Percentiles rank a stretch among this genome's conserved stretches.
These are phyloP conservation scores for Orobanche coerulescens DNA, from an alignment of 257 asterid genomes.

Conservation along the genomic window DNA sequence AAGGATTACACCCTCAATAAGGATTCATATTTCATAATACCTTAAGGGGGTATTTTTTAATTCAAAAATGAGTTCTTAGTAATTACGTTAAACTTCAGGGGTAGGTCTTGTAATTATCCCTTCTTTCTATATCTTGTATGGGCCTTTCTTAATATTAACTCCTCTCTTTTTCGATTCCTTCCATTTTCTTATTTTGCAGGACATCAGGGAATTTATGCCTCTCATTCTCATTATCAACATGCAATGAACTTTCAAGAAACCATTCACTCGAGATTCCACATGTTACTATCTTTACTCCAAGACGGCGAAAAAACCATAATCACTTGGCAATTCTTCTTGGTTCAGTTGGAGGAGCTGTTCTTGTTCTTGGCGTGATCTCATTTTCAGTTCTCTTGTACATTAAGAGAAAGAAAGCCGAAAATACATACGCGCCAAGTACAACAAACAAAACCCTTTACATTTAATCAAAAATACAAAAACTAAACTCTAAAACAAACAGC, in stretches of 20 bases:
- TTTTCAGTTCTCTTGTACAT: constrained; percentile 42
- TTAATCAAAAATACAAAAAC: neutral
- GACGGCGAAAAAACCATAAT: constrained; percentile 40
- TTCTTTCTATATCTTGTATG: neutral
- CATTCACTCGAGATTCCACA: constrained; percentile 62
- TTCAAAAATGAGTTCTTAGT: neutral
- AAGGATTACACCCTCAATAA: neutral
- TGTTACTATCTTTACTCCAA: constrained; percentile 60
- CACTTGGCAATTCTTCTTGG: constrained; percentile 46
- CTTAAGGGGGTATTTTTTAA: neutral
- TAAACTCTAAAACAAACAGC: neutral
- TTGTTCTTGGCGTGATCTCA: constrained; percentile 37
- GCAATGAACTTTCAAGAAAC: constrained; percentile 44
- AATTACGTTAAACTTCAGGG: neutral
- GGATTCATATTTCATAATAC: neutral
- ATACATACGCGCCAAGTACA: constrained; percentile 47
- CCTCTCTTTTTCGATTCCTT: too few relatives aligned
- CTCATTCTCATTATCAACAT: constrained; percentile 50
- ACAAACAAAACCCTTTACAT: neutral
- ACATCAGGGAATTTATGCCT: constrained; percentile 82
- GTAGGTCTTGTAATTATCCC: neutral
- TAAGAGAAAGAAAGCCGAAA: constrained; percentile 40
- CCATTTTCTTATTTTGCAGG: constrained; percentile 33
- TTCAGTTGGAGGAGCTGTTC: constrained; percentile 50
- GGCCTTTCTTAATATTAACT: neutral